These are phyloP conservation scores for Fallopia convolvulus DNA, from an alignment of 148 eudicot species.

Conservation along the genomic window DNA sequence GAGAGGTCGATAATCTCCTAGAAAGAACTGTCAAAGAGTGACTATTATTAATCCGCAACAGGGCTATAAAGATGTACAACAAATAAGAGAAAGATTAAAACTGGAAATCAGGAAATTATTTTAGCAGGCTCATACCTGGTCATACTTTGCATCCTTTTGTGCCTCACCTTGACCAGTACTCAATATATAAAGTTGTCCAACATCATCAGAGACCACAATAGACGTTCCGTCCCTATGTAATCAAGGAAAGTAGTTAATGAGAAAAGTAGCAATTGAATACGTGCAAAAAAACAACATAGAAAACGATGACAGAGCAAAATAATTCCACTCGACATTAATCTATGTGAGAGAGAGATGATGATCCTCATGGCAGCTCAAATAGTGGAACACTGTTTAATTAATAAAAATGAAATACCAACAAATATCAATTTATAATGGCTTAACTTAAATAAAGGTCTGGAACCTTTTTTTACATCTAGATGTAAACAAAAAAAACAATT, in stretches of 20 bases:
- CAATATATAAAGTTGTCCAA: conserved; percentile 84
- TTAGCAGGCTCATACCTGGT: conserved; percentile 50
- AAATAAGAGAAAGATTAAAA: background rate
- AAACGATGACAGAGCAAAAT: background rate
- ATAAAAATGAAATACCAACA: background rate
- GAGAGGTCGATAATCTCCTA: conserved; percentile 97
- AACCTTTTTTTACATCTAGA: background rate
- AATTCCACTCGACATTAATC: background rate
- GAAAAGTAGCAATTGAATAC: background rate
- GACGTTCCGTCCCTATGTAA: conserved; percentile 88
- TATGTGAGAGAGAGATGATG: background rate
- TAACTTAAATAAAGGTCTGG: background rate
- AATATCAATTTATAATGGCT: background rate
- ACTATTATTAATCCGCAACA: conserved; percentile 12
- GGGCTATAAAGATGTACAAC: background rate
- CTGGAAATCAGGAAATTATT: background rate
- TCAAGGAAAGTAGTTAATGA: conserved; percentile 3
- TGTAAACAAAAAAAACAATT: background rate
- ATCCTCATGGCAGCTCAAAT: background rate
- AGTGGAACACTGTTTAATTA: background rate
- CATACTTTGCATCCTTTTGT: conserved; percentile 84
- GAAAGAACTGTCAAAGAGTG: conserved; percentile 65
- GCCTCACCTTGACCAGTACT: conserved; percentile 92
- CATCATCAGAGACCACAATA: conserved; percentile 88
- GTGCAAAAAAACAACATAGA: background rate